phyloP scores from a whole-genome alignment of 1,284 basidiomycete genomes.

The Taiwanofungus camphoratus region DNA sequence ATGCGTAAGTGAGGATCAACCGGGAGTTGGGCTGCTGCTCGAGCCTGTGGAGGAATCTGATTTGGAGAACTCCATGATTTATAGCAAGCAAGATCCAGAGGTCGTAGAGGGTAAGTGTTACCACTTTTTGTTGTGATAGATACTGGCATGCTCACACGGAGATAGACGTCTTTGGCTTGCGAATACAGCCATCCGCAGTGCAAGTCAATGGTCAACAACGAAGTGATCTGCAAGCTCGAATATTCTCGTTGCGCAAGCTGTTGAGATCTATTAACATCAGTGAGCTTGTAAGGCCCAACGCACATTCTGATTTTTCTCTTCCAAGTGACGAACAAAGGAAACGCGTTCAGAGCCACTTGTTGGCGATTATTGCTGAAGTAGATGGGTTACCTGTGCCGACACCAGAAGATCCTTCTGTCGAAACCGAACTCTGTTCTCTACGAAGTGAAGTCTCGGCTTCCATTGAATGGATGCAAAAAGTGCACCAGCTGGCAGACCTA shows the following conservation, averaged over 20 bases:
- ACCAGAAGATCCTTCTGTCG: conserved; percentile 34
- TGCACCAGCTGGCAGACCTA: conserved; percentile 50
- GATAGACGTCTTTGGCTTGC: conserved; percentile 54
- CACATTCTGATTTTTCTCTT: conserved; percentile 39
- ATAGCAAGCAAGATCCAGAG: conserved; percentile 2
- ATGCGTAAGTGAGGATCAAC: neutral
- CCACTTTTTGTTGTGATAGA: neutral
- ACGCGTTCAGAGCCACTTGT: conserved; percentile 42
- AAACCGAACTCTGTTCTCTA: conserved; percentile 56
- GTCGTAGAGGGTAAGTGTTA: conserved; percentile 24
- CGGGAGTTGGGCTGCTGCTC: conserved; percentile 2
- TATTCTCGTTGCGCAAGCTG: conserved; percentile 43
- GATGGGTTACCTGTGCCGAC: conserved; percentile 39
- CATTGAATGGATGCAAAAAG: conserved; percentile 40
- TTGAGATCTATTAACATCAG: conserved; percentile 58
- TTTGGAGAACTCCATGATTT: conserved; percentile 5
- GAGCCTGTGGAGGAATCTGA: conserved; percentile 19
- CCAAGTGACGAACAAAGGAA: conserved; percentile 44
- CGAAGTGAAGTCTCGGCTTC: conserved; percentile 51
- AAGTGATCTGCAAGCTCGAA: conserved; percentile 24
- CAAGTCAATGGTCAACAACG: conserved; percentile 21
- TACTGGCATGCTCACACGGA: neutral
- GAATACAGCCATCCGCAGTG: conserved; percentile 25
- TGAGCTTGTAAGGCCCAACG: conserved; percentile 41
- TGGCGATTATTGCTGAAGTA: conserved; percentile 39